Base-by-base conservation (phyloP, 2,329 filamentous ascomycete genomes). In the Penicillium italicum region DNA sequence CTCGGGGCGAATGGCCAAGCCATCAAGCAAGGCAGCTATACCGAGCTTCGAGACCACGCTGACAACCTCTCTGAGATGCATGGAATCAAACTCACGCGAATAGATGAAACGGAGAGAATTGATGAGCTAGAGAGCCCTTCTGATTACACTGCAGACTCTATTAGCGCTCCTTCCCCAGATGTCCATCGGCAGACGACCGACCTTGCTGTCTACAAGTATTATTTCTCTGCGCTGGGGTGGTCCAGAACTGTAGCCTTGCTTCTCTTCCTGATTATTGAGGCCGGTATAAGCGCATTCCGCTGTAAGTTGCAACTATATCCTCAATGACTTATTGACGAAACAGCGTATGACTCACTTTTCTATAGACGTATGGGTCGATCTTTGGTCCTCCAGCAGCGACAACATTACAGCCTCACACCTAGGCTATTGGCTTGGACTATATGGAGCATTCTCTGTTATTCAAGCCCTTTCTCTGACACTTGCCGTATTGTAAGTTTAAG, bases 181-280 rank as follows among this genome's bases (percentile, higher is more conserved):
- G 24, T 18, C 2, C 16, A 11, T 10, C 44, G 40, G 11, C 50
- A 48, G 34, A 31, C 53, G 49, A 50, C 53, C 36, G 52, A 60
- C 45, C 10, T 56, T 26, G 18, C 69, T 47, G 44, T 67, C 58
- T 58, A 62, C 56, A 50, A 63, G 59, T 38, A 57, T 10, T 69
- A 69, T 40, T 59, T 64, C 54, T 53, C 46, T 60, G 26, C 55
- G 40, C 41, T 68, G 58, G 62, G 58, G 47, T 49, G 62, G 54
- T n/a, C 50, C 36, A 41, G 50, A 11, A 37, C 66, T 14, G 50
- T 44, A 14, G 38, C 56, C 6, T 42, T 64, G 50, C n/a, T 62
- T 9, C 50, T 65, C 11, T 58, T 64, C 11, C 40, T 62, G 3
- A 36, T 61, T 34, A 37, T 34, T 5, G 30, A 59, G 2, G 42